Conservation (phyloP, 2,329 filamentous ascomycete species). For the Trichophyton verrucosum region DNA sequence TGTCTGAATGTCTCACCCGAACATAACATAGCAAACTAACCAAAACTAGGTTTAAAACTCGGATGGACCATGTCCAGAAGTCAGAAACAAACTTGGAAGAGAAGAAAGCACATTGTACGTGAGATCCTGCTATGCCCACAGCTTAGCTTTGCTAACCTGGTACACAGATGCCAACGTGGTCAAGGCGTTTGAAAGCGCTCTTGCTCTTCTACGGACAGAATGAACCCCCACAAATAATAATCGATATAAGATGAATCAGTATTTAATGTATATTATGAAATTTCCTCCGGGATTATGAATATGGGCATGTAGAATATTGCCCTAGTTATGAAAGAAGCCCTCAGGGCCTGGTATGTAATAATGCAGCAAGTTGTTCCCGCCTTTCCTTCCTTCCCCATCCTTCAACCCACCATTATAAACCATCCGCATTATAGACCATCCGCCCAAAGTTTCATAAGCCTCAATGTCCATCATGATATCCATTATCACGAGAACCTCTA, state of each 20-base stretch:
- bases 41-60: slow-evolving; percentile 52
- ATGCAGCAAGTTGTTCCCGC: not conserved
- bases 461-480: not conserved
- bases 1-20: not conserved
- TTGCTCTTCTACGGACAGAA: slow-evolving; percentile 26
- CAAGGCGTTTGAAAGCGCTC: slow-evolving; percentile 37
- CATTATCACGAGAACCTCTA: slow-evolving; percentile 4
- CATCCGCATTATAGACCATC: not conserved
- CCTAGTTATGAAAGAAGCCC: not conserved
- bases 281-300: not conserved
- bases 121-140: slow-evolving; percentile 10
- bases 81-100: slow-evolving; percentile 58
- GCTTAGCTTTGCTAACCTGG: not conserved
- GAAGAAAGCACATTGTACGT: slow-evolving; percentile 69
- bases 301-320: not conserved
- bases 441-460: not conserved
- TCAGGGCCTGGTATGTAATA: not conserved
- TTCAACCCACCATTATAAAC: not conserved
- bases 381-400: not conserved
- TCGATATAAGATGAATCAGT: not conserved
- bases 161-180: slow-evolving; percentile 32
- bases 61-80: slow-evolving; percentile 61
- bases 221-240: not conserved
- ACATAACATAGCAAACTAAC: not conserved
- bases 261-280: not conserved